Evolutionary conservation across 2,329 filamentous ascomycete species (phyloP).

Genomic region (Sarocladiaceae sp.): DNA sequence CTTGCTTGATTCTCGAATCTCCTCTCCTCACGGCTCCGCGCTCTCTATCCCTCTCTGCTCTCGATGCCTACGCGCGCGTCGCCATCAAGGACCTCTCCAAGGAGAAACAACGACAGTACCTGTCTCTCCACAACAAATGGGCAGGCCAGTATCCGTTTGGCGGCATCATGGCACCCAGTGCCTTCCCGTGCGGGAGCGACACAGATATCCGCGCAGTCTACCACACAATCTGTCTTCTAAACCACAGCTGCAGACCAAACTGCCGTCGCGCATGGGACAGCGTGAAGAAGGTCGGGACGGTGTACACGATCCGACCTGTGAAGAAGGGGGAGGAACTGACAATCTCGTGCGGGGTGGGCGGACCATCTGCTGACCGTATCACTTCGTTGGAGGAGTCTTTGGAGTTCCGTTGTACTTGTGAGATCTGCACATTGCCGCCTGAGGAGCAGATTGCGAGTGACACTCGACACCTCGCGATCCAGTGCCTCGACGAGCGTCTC

Average conservation of each 20-base stretch:
- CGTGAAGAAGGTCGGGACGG: not conserved
- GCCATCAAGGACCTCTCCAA: not conserved
- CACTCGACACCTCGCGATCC: not conserved
- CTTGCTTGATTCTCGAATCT: not conserved
- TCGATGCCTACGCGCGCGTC: not conserved
- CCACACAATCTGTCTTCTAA: not conserved
- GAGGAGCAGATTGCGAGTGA: not conserved
- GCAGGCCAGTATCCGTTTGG: not conserved
- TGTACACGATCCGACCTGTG: not conserved
- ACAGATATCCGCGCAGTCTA: not conserved
- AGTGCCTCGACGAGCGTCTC: not conserved
- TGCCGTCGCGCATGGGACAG: not conserved
- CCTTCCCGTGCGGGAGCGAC: not conserved
- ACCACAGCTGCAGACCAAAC: conserved; percentile 1
- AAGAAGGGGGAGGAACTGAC: not conserved
- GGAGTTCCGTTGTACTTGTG: not conserved
- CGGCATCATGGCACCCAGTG: not conserved
- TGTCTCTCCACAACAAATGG: not conserved
- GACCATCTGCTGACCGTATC: not conserved
- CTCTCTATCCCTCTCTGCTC: not conserved
- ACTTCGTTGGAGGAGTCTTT: not conserved
- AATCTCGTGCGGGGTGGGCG: not conserved
- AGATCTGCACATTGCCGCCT: not conserved
- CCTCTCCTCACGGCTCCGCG: not conserved
- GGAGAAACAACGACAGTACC: not conserved